Percentiles rank a stretch among this genome's conserved stretches.
phyloP scores from a whole-genome alignment of 2,329 filamentous ascomycete species.

The Byssothecium circinans region DNA sequence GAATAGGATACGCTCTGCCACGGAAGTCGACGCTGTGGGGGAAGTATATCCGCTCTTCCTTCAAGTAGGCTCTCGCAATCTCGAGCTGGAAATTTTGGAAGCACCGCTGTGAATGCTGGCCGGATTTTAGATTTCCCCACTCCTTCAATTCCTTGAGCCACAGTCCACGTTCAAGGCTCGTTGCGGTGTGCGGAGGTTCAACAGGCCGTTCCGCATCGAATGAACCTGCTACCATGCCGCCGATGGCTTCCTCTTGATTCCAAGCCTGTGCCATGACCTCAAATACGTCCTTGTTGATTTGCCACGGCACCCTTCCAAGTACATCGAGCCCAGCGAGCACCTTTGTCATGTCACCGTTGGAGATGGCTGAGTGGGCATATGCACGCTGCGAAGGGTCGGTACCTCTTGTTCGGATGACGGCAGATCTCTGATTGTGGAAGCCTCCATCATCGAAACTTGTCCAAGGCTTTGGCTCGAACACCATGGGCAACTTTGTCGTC shows the following conservation, averaged over 20 bases:
- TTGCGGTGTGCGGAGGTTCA: slow-evolving; percentile 67
- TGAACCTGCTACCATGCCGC: slow-evolving; percentile 73
- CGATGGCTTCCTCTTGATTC: slow-evolving; percentile 82
- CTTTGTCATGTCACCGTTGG: slow-evolving; percentile 75
- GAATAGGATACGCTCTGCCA: slow-evolving; percentile 90
- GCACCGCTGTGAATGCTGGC: slow-evolving; percentile 84
- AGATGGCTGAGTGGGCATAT: slow-evolving; percentile 78
- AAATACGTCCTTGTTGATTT: slow-evolving; percentile 77
- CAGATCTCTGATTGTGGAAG: slow-evolving; percentile 69
- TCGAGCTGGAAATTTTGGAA: slow-evolving; percentile 97
- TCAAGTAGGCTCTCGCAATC: slow-evolving; percentile 78
- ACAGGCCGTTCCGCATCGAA: slow-evolving; percentile 64
- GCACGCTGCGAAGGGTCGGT: slow-evolving; percentile 72
- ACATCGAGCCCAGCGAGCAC: slow-evolving; percentile 81
- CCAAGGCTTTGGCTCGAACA: slow-evolving; percentile 84
- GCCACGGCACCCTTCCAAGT: slow-evolving; percentile 84
- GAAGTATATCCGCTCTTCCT: slow-evolving; percentile 83
- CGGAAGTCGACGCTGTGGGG: slow-evolving; percentile 97
- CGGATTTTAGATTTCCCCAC: slow-evolving; percentile 68
- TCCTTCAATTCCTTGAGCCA: slow-evolving; percentile 67
- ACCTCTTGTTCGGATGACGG: slow-evolving; percentile 71
- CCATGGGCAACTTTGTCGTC: slow-evolving; percentile 87
- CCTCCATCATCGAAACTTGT: slow-evolving; percentile 71
- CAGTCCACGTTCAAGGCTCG: slow-evolving; percentile 58
- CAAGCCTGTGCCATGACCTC: slow-evolving; percentile 86